Percentiles rank a stretch among this genome's conserved stretches.
Conservation (phyloP, 768 basidiomycete species). For the Sporobolomyces phaffii region DNA sequence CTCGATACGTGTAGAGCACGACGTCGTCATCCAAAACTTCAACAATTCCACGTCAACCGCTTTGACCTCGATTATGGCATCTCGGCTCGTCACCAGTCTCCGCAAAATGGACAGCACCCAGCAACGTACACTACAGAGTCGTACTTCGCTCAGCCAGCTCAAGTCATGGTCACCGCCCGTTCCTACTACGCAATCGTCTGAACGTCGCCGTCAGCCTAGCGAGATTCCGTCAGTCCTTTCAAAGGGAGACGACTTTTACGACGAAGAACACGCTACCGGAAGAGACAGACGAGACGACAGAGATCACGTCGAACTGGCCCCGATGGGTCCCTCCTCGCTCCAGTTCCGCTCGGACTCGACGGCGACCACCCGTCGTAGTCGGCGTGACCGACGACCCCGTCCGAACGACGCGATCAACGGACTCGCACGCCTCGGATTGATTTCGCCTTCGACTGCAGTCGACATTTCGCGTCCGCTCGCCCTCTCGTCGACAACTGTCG, state of each 20-base stretch:
- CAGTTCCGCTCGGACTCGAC: not conserved
- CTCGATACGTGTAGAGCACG: not conserved
- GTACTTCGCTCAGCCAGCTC: not conserved
- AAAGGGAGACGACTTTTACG: not conserved
- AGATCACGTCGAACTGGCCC: not conserved
- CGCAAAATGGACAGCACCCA: not conserved
- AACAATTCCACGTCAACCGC: not conserved
- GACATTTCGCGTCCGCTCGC: not conserved
- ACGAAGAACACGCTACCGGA: not conserved
- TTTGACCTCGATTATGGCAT: not conserved
- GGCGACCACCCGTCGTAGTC: no score
- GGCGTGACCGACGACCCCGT: not conserved
- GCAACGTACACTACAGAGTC: not conserved
- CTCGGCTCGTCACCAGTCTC: not conserved
- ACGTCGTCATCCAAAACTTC: not conserved
- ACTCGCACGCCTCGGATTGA: slow-evolving; percentile 3
- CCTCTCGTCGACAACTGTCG: not conserved
- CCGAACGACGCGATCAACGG: not conserved
- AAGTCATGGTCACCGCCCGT: not conserved
- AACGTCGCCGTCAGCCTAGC: no score
- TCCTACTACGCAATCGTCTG: not conserved
- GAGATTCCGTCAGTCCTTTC: not conserved
- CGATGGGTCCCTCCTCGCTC: not conserved
- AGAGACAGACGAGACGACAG: not conserved
- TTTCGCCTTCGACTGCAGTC: not conserved